These are phyloP conservation scores for Cystobasidiopsis lactophilus DNA, from an alignment of 768 basidiomycete species.

Conservation along the genomic window DNA sequence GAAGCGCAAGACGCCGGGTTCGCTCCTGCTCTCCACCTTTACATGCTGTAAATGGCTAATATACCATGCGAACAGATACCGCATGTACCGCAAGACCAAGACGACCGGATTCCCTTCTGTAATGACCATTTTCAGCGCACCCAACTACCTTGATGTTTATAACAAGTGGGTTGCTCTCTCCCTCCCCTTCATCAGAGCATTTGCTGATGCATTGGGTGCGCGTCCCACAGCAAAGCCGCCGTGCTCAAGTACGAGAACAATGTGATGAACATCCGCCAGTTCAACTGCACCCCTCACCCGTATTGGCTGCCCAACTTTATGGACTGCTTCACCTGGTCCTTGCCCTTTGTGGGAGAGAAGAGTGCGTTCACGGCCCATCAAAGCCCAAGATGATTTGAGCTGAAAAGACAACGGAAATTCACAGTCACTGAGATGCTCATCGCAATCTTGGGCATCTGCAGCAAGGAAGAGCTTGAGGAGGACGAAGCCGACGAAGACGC, in stretches of 20 bases:
- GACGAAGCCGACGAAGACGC: conserved; percentile 29
- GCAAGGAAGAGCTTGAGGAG: conserved; percentile 87
- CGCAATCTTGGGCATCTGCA: conserved; percentile 83
- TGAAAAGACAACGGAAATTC: neutral
- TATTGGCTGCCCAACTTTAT: conserved; percentile 99
- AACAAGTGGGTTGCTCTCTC: conserved; percentile 35
- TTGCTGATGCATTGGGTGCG: conserved; percentile 30
- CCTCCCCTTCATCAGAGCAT: neutral
- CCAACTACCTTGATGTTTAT: conserved; percentile 89
- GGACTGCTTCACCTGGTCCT: conserved; percentile 97
- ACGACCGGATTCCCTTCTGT: conserved; percentile 96
- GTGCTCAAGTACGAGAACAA: conserved; percentile 98
- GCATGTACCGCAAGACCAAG: conserved; percentile 98
- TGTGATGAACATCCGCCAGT: conserved; percentile 37
- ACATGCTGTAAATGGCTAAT: too few species aligned
- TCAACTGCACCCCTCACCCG: conserved; percentile 86
- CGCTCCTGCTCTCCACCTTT: conserved; percentile 18
- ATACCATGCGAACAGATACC: conserved; percentile 24
- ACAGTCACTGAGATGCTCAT: conserved; percentile 96
- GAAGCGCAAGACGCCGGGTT: conserved; percentile 98
- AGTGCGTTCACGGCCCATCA: conserved; percentile 34
- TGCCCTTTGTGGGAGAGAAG: conserved; percentile 96
- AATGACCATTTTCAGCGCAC: conserved; percentile 99
- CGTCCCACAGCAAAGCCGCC: conserved; percentile 96
- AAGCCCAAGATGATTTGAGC: neutral